A percentile compares a stretch with the other conserved stretches of the same genome.
Evolutionary conservation across 2,329 filamentous ascomycete species (phyloP).

Genomic region (Lizonia empirigonia): DNA sequence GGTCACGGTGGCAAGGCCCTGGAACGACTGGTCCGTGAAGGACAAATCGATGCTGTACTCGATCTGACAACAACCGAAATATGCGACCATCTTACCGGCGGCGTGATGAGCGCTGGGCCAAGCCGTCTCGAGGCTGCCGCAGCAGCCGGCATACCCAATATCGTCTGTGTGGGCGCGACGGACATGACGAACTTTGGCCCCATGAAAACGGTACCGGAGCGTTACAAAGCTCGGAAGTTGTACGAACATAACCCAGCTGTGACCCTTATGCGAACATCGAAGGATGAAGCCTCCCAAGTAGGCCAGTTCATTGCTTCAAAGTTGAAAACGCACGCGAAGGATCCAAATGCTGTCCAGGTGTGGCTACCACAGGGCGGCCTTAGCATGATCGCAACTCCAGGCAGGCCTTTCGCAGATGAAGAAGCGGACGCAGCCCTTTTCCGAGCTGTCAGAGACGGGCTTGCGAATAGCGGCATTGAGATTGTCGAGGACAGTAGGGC

Average conservation of each 20-base stretch:
- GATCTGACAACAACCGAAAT: constrained; percentile 74
- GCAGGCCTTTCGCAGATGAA: constrained; percentile 59
- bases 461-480: constrained; percentile 57
- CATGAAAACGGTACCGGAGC: constrained; percentile 59
- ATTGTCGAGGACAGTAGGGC: constrained; percentile 57
- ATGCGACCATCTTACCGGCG: constrained; percentile 67
- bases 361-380: constrained; percentile 66
- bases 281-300: constrained; percentile 62
- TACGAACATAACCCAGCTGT: constrained; percentile 70
- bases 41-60: constrained; percentile 66
- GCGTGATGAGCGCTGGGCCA: constrained; percentile 65
- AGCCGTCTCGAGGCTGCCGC: constrained; percentile 63
- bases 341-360: constrained; percentile 57
- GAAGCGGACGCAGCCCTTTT: constrained; percentile 57
- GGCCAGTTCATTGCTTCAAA: constrained; percentile 62
- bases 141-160: constrained; percentile 61
- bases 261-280: constrained; percentile 68
- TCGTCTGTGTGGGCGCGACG: constrained; percentile 57
- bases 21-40: constrained; percentile 66
- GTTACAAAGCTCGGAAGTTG: constrained; percentile 58
- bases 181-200: constrained; percentile 67
- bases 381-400: constrained; percentile 63
- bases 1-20: constrained; percentile 71
- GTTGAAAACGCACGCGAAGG: constrained; percentile 51
- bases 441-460: constrained; percentile 54